Evolutionary conservation across 2,329 filamentous ascomycete species (phyloP).

Genomic region (Fusarium brevicatenulatum): DNA sequence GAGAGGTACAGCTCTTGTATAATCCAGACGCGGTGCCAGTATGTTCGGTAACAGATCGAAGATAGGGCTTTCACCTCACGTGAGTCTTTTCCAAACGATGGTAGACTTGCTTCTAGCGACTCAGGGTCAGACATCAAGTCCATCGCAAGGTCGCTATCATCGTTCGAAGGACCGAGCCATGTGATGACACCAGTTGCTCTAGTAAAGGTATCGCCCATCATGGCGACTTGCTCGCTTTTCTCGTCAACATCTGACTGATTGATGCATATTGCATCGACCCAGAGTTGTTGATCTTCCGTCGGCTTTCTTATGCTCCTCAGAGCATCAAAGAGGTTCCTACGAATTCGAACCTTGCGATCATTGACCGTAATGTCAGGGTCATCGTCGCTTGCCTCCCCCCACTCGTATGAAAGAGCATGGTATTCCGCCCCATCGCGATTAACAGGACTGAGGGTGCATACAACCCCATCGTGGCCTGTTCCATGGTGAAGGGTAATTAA

Average conservation of each 20-base stretch:
- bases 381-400: neutral
- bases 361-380: neutral
- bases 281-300: neutral
- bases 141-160: neutral
- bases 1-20: neutral
- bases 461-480: accelerated
- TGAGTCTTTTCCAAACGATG: accelerated
- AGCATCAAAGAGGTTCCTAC: neutral
- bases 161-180: neutral
- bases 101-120: neutral
- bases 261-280: neutral
- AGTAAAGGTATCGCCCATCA: accelerated
- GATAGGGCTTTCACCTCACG: accelerated
- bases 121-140: neutral
- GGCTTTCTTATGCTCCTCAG: neutral
- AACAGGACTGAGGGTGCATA: neutral
- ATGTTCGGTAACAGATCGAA: neutral
- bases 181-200: neutral
- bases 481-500: neutral
- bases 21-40: neutral
- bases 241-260: neutral
- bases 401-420: neutral
- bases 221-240: neutral
- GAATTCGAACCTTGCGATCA: neutral
- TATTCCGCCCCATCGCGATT: accelerated